Percentiles rank a stretch among this genome's conserved stretches.
Evolutionary conservation across 2,329 filamentous ascomycete genomes (phyloP).

Genomic region (Aspergillus sp.): DNA sequence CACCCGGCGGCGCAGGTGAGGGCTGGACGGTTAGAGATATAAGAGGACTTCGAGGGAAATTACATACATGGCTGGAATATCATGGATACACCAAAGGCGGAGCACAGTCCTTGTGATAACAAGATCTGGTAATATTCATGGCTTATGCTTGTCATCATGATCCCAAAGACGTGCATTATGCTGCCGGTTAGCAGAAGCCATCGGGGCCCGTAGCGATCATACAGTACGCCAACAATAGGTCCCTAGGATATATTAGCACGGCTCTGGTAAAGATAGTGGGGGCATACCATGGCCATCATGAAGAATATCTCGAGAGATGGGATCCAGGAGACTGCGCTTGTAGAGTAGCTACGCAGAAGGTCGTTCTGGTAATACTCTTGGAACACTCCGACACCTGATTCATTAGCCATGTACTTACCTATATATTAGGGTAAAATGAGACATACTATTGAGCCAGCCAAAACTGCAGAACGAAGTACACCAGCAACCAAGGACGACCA

Average conservation of each 20-base stretch:
- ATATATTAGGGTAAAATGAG: no score
- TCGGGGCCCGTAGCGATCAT: conserved; percentile 63
- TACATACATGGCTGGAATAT: conserved; percentile 44
- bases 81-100: conserved; percentile 47
- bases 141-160: conserved; percentile 59
- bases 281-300: conserved; percentile 10
- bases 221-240: conserved; percentile 63
- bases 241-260: neutral
- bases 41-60: neutral
- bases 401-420: neutral
- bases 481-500: neutral
- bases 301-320: conserved; percentile 13
- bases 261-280: no score
- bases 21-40: neutral
- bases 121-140: conserved; percentile 53
- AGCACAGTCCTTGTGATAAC: conserved; percentile 52
- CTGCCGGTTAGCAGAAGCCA: conserved; percentile 52
- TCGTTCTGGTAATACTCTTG: conserved; percentile 13
- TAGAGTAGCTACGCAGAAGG: conserved; percentile 6
- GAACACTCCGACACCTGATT: conserved; percentile 11
- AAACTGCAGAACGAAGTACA: neutral
- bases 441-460: conserved; percentile 3
- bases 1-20: conserved; percentile 39
- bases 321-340: conserved; percentile 15
- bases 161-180: conserved; percentile 56